Evolutionary conservation across 2,329 filamentous ascomycete species (phyloP).

Genomic region (Conoideocrella luteorostrata): DNA sequence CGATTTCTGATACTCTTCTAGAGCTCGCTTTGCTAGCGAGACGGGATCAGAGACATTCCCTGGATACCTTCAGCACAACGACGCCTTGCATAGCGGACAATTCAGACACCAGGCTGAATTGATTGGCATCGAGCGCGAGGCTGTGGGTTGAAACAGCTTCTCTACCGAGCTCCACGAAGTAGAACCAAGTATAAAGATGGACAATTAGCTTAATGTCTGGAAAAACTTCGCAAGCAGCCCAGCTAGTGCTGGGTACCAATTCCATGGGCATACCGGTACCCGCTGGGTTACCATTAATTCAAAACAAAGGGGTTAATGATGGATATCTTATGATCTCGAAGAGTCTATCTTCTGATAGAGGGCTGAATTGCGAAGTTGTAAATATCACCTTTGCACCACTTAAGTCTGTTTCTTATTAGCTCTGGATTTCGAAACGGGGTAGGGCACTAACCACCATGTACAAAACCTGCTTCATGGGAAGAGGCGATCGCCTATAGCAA

Average conservation of each 20-base stretch:
- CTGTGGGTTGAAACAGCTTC: too few species aligned
- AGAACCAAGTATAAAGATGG: too few species aligned
- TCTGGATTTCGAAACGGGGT: neutral
- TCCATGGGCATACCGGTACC: neutral
- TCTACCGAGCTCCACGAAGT: too few species aligned
- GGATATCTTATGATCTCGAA: neutral
- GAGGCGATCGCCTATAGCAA: neutral
- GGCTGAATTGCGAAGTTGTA: neutral
- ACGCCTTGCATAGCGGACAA: too few species aligned
- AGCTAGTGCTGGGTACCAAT: neutral
- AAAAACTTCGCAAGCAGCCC: neutral
- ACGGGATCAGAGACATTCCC: too few species aligned
- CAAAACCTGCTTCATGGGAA: neutral
- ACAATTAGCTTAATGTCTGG: too few species aligned
- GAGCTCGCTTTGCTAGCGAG: too few species aligned
- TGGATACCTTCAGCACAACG: too few species aligned
- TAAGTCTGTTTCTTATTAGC: neutral
- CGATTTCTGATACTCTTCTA: too few species aligned
- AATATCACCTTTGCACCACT: neutral
- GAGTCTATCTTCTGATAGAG: neutral
- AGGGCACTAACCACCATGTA: neutral
- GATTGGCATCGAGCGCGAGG: too few species aligned
- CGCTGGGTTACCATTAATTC: neutral
- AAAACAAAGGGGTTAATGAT: neutral
- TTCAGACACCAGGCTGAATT: too few species aligned